A percentile compares a stretch with the other conserved stretches of the same genome.
Evolutionary conservation across 2,329 filamentous ascomycete species (phyloP).

Genomic region (Fusarium succisae): DNA sequence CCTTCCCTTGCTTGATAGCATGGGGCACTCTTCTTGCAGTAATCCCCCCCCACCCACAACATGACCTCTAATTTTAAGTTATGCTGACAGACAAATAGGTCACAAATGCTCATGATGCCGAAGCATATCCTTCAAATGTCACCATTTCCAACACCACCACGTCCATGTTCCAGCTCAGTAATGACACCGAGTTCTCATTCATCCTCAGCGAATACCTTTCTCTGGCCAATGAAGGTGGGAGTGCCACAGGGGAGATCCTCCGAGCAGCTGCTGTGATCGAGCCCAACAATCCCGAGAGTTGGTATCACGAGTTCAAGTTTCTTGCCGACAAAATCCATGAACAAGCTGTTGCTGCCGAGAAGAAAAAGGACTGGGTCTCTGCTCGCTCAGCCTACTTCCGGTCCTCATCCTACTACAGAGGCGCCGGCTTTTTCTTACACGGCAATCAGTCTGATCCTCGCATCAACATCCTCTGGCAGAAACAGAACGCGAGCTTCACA

Average conservation of each 20-base stretch:
- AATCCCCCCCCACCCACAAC: neutral
- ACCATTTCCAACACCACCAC: slow-evolving; percentile 13
- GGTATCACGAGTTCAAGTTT: slow-evolving; percentile 3
- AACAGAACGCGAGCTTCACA: slow-evolving; percentile 50
- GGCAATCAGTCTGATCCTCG: slow-evolving; percentile 52
- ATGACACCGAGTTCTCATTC: slow-evolving; percentile 23
- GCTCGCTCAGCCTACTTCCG: slow-evolving; percentile 46
- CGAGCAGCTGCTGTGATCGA: slow-evolving; percentile 15
- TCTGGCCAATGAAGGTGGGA: slow-evolving; percentile 23
- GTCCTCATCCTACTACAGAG: slow-evolving; percentile 53
- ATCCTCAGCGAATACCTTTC: slow-evolving; percentile 25
- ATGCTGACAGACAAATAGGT: neutral
- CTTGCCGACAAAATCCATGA: neutral
- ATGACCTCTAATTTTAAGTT: rapidly evolving
- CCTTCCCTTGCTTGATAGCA: neutral
- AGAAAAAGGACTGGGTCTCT: slow-evolving; percentile 17
- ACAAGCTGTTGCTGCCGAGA: neutral
- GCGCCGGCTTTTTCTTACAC: slow-evolving; percentile 54
- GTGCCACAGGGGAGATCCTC: slow-evolving; percentile 19
- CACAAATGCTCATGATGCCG: neutral
- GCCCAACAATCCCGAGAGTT: slow-evolving; percentile 5
- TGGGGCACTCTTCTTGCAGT: neutral
- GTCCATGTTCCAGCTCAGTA: slow-evolving; percentile 24
- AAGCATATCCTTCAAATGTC: neutral
- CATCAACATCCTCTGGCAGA: slow-evolving; percentile 50